phyloP scores from a whole-genome alignment of 306 rosid genomes.

The Carpinus fangiana region DNA sequence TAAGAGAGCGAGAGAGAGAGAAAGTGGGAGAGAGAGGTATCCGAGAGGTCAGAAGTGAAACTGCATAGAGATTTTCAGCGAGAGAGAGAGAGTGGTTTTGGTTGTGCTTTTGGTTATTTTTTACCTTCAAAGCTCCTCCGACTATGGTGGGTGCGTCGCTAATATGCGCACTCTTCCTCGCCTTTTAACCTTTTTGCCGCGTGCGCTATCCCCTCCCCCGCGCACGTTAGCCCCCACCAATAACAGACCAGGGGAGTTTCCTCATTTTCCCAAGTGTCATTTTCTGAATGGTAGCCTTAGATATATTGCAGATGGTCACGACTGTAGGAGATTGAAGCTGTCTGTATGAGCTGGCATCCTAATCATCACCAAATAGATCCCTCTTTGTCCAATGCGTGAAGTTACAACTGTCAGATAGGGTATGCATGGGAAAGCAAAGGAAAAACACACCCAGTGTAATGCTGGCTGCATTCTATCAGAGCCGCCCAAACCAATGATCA shows the following conservation, averaged over 20 bases:
- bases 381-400: neutral
- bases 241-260: neutral
- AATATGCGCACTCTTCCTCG: conserved; percentile 31
- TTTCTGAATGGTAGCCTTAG: no score
- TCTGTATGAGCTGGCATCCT: conserved; percentile 22
- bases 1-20: conserved; percentile 17
- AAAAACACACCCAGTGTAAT: neutral
- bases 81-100: conserved; percentile 14
- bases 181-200: conserved; percentile 11
- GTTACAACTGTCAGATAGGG: conserved; percentile 1
- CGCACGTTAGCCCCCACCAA: conserved; percentile 31
- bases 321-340: neutral
- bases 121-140: conserved; percentile 33
- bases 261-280: no score
- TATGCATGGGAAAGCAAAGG: neutral
- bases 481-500: neutral
- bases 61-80: conserved; percentile 39
- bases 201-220: conserved; percentile 25
- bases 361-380: conserved; percentile 5
- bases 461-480: neutral
- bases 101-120: conserved; percentile 12
- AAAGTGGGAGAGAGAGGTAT: conserved; percentile 27
- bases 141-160: conserved; percentile 39
- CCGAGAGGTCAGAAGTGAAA: conserved; percentile 39
- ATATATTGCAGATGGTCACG: neutral